Base-by-base conservation (phyloP, 2,329 filamentous ascomycete species). In the Ceratocystis colombiana region DNA sequence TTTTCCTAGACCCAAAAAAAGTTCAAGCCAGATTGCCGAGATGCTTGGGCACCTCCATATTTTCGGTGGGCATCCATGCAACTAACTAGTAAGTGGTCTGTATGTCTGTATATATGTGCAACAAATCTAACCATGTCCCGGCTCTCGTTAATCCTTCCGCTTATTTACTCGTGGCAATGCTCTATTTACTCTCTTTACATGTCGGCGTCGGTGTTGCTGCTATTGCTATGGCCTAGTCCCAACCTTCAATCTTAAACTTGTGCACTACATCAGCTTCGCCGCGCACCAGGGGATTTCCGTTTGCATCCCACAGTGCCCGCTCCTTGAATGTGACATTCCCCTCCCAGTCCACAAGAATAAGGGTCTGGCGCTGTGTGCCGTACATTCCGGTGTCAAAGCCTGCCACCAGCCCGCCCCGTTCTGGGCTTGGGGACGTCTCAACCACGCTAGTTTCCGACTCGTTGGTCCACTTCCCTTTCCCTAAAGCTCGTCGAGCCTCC, bases 341-440 rank as follows among this genome's bases (percentile, higher is more conserved):
- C 2, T 85, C 78, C 81, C 82, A 84, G 70, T 85, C 83, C 5
- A 87, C 80, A 57, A 86, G 74, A 15, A 87, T 73, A 15, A 86
- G 75, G 0, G 84, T 87, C 75, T 87, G 84, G 46, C 84, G 75
- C 74, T 87, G 84, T 4, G 84, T 87, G 3, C 84, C 84, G 70
- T 87, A 87, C 69, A 84, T 75, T 1, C 84, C 84, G 4, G 79
- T 82, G 71, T 82, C 80, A 69, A 83, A 84, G 1, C 77, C 77
- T 55, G 70, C 70, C 41, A 72, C 71, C 6, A 74, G 71, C 17
- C 78, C 77, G 8, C 25, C 28, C 53, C 15, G 53, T n/a, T 59
- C 53, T 30, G 28, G 28, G 12, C 12, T 33, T 33, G 8, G 25
- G 25, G 22, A 12, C 17, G 17, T 6, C 15, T 17, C 12, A 17